Evolutionary conservation across 1,139 yeast genomes (phyloP).

Genomic region (Yamadazyma dendronema): DNA sequence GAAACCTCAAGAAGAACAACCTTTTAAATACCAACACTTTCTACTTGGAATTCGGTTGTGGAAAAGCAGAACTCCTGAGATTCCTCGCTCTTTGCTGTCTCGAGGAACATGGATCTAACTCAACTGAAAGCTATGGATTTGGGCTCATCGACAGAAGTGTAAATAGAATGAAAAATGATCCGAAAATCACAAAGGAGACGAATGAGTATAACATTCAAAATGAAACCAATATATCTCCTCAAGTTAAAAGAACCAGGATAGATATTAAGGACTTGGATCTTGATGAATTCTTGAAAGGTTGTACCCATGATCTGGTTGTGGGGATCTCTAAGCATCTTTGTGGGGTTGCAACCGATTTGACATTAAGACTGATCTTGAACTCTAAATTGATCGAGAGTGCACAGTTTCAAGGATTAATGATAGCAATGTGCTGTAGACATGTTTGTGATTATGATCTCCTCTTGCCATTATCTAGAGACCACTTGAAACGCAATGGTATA

Average conservation of each 20-base stretch:
- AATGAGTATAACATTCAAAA: conserved; percentile 18
- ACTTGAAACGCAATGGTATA: conserved; percentile 34
- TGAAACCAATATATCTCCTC: conserved; percentile 22
- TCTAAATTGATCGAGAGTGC: conserved; percentile 22
- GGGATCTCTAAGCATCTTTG: conserved; percentile 86
- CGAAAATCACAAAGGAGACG: conserved; percentile 59
- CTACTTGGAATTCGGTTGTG: conserved; percentile 85
- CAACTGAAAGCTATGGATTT: conserved; percentile 35
- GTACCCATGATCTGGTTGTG: conserved; percentile 31
- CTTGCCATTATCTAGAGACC: conserved; percentile 47
- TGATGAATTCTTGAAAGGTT: conserved; percentile 39
- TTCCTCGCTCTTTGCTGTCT: conserved; percentile 54
- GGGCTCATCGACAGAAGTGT: conserved; percentile 75
- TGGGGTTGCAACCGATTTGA: conserved; percentile 91
- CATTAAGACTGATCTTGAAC: conserved; percentile 63
- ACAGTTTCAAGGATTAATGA: conserved; percentile 55
- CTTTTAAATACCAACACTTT: conserved; percentile 38
- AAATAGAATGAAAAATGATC: conserved; percentile 76
- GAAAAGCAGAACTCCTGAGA: conserved; percentile 79
- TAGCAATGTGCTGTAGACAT: conserved; percentile 96
- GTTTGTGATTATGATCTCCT: conserved; percentile 61
- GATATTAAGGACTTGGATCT: conserved; percentile 77
- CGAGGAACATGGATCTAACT: conserved; percentile 11
- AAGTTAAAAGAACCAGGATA: conserved; percentile 54
- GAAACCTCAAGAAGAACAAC: conserved; percentile 52